Percentiles rank a stretch among this genome's conserved stretches.
These are phyloP conservation scores for Phytophthora podocarpi DNA, from an alignment of 352 stramenopile genomes.

Conservation along the genomic window DNA sequence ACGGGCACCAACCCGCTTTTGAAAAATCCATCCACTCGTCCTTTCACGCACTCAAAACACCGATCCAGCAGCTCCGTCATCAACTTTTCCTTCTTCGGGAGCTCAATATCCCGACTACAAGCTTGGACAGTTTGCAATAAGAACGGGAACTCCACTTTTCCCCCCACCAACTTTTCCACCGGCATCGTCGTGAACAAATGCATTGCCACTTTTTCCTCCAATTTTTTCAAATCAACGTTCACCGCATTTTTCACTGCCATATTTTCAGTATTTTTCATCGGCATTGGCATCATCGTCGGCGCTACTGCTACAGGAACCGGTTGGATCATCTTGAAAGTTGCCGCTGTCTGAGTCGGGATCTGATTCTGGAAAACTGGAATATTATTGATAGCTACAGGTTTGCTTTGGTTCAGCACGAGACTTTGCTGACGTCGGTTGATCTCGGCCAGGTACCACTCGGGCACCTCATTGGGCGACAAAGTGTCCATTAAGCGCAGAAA, in stretches of 20 bases:
- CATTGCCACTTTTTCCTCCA: slow-evolving; percentile 42
- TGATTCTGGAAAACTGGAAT: slow-evolving; percentile 14
- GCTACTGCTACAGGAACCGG: slow-evolving; percentile 5
- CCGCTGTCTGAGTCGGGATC: not conserved
- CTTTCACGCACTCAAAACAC: slow-evolving; percentile 33
- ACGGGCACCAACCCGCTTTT: slow-evolving; percentile 30
- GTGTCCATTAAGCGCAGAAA: slow-evolving; percentile 51
- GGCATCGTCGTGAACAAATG: slow-evolving; percentile 37
- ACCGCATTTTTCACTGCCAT: not conserved
- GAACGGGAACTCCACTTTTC: slow-evolving; percentile 11
- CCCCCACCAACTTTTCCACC: slow-evolving; percentile 20
- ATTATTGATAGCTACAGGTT: not conserved
- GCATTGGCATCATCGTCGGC: not conserved
- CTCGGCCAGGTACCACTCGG: slow-evolving; percentile 57
- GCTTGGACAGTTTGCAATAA: slow-evolving; percentile 19
- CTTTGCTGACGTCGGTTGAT: slow-evolving; percentile 38
- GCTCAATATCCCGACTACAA: not conserved
- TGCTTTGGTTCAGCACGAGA: not conserved
- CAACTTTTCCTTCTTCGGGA: slow-evolving; percentile 26
- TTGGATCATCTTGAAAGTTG: slow-evolving; percentile 25
- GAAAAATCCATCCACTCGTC: slow-evolving; percentile 28
- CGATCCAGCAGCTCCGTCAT: slow-evolving; percentile 39
- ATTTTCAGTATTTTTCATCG: not conserved
- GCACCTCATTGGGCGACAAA: slow-evolving; percentile 32
- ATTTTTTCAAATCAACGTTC: slow-evolving; percentile 5